Evolutionary conservation across 352 stramenopile genomes (phyloP).

Genomic region (Globisporangium solare): DNA sequence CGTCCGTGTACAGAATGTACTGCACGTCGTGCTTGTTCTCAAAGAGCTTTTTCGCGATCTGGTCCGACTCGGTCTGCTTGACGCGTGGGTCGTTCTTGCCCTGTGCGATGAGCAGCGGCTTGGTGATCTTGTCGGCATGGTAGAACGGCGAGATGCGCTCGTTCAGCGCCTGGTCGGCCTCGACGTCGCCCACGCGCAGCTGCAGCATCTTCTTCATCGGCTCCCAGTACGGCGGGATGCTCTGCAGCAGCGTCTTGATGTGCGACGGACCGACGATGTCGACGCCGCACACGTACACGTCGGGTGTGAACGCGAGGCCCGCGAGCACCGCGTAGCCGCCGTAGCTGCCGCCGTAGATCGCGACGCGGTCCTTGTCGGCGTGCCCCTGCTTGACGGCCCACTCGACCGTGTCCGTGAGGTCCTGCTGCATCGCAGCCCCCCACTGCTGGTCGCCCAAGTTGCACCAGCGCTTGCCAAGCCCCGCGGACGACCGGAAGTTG

Average conservation of each 20-base stretch:
- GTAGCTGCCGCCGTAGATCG: slow-evolving; percentile 67
- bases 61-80: slow-evolving; percentile 58
- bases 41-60: slow-evolving; percentile 68
- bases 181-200: slow-evolving; percentile 35
- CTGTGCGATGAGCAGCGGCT: slow-evolving; percentile 74
- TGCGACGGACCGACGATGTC: slow-evolving; percentile 64
- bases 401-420: slow-evolving; percentile 46
- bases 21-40: slow-evolving; percentile 68
- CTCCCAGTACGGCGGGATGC: slow-evolving; percentile 38
- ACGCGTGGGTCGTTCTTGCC: slow-evolving; percentile 80
- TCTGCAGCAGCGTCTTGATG: slow-evolving; percentile 36
- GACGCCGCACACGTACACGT: slow-evolving; percentile 74
- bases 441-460: slow-evolving; percentile 40
- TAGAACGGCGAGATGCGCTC: slow-evolving; percentile 55
- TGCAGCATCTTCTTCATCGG: slow-evolving; percentile 35
- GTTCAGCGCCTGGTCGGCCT: slow-evolving; percentile 35
- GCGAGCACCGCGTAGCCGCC: slow-evolving; percentile 70
- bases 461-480: slow-evolving; percentile 70
- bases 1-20: slow-evolving; percentile 79
- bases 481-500: slow-evolving; percentile 69
- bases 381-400: slow-evolving; percentile 57
- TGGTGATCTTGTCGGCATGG: slow-evolving; percentile 72
- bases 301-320: slow-evolving; percentile 68
- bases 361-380: slow-evolving; percentile 35
- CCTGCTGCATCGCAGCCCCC: slow-evolving; percentile 39